phyloP scores from a whole-genome alignment of 129 eudicot species.

The Helichrysum umbraculigerum region DNA sequence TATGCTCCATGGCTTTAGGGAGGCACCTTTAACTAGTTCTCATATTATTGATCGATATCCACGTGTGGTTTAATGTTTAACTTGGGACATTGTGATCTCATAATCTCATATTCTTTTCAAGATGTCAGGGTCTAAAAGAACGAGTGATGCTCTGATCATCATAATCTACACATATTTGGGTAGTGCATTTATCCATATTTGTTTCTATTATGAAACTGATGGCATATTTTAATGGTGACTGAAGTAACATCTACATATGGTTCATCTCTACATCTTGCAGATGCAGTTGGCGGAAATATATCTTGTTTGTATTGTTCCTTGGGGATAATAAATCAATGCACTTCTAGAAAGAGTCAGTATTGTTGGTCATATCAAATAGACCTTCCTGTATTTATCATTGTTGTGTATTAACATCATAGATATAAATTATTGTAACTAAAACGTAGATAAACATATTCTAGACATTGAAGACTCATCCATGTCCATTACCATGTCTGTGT shows the following conservation, averaged over 20 bases:
- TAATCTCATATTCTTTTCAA: neutral
- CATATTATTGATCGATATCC: neutral
- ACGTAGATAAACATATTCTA: conserved; percentile 3
- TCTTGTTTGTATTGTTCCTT: too few relatives aligned
- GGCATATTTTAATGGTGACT: neutral
- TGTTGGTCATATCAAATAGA: neutral
- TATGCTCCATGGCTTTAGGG: neutral
- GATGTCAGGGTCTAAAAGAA: neutral
- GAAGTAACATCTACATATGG: neutral
- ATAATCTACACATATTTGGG: neutral
- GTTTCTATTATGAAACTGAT: conserved; percentile 12
- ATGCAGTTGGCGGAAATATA: too few relatives aligned
- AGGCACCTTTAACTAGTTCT: neutral
- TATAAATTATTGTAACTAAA: neutral
- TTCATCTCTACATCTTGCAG: too few relatives aligned
- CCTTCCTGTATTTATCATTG: conserved; percentile 6
- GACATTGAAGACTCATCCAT: neutral
- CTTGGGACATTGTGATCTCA: neutral
- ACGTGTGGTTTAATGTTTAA: neutral
- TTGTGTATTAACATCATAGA: neutral
- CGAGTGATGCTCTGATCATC: neutral
- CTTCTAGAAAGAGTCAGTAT: too few relatives aligned
- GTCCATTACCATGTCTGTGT: neutral
- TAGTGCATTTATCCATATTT: conserved; percentile 3
- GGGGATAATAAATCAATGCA: too few relatives aligned